These are phyloP conservation scores for Fistulinella cinereoalba DNA, from an alignment of 1,284 basidiomycete genomes.

Conservation along the genomic window DNA sequence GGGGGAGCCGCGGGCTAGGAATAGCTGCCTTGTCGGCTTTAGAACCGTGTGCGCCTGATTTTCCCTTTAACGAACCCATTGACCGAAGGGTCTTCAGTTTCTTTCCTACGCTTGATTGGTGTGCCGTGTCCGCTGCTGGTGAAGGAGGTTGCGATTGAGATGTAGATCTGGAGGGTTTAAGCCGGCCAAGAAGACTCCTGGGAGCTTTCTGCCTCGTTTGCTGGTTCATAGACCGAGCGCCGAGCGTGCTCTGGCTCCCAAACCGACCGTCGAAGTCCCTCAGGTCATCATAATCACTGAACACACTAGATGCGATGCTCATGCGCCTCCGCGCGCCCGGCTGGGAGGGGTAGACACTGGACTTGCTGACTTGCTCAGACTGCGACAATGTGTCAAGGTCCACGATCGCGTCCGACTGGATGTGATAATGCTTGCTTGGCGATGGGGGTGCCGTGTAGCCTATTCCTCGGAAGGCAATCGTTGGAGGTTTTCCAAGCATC, in stretches of 20 bases:
- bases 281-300: conserved; percentile 83
- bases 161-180: conserved; percentile 47
- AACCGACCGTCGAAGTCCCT: conserved; percentile 81
- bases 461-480: conserved; percentile 74
- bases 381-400: conserved; percentile 31
- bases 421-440: conserved; percentile 27
- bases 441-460: conserved; percentile 58
- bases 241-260: conserved; percentile 72
- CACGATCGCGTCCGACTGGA: conserved; percentile 18
- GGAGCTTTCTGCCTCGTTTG: conserved; percentile 54
- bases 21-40: conserved; percentile 37
- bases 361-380: conserved; percentile 28
- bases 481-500: conserved; percentile 93
- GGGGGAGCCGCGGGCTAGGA: conserved; percentile 51
- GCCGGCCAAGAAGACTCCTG: conserved; percentile 58
- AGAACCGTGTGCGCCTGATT: conserved; percentile 27
- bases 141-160: conserved; percentile 42
- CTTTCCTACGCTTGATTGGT: conserved; percentile 40
- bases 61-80: conserved; percentile 72
- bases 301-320: conserved; percentile 59
- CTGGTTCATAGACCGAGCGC: conserved; percentile 38
- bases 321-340: conserved; percentile 49
- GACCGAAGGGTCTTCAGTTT: conserved; percentile 71
- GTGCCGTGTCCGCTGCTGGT: conserved; percentile 37
- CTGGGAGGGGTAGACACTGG: conserved; percentile 37